Base-by-base conservation (phyloP, 2,329 filamentous ascomycete genomes). In the Penicillium polonicum region DNA sequence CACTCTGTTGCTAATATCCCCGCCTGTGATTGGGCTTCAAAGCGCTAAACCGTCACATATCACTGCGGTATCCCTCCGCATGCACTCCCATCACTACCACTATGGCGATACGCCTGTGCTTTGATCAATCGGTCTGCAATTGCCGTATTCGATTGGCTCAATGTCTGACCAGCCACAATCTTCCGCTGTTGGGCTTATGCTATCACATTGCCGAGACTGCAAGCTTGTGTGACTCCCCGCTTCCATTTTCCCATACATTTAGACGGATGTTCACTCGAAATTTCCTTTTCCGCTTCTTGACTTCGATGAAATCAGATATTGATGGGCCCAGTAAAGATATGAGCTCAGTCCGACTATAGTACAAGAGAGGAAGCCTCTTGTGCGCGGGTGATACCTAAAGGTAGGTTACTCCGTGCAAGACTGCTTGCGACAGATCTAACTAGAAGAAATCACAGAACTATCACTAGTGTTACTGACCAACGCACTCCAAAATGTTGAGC, bases 41-140 rank as follows among this genome's bases (percentile, higher is more conserved):
- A 56, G 63, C 62, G 63, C 64, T 64, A 62, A 60, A 51, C 45
- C 61, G 48, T 66, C 64, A 65, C 64, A 55, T 25, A 41, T 63
- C 38, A 61, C 50, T 60, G 51, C 59, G 19, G 57, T 23, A 41
- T 58, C 33, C 12, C 42, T 39, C 44, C 25, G 27, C 43, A 59
- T 44, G 42, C 31, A 35, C 27, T 52, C 19, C 29, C 36, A 17
- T 33, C 45, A 48, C 51, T 51, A 25, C 15, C 31, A 43, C 13
- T n/a, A 44, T 54, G 51, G 55, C 57, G 53, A 59, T 33, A 60
- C 58, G 58, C 55, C 56, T 43, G 23, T 48, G 31, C 35, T 36
- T 10, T 25, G 27, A 58, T 27, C n/a, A 49, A 35, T 50, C 39
- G 23, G 49, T 42, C 39, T 58, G 31, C 8, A 38, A 55, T 31